Evolutionary conservation across 192 early-diverging fungal species (phyloP), one percentile per base, ranked within the genome.

Genomic region (Coemansia erecta): DNA sequence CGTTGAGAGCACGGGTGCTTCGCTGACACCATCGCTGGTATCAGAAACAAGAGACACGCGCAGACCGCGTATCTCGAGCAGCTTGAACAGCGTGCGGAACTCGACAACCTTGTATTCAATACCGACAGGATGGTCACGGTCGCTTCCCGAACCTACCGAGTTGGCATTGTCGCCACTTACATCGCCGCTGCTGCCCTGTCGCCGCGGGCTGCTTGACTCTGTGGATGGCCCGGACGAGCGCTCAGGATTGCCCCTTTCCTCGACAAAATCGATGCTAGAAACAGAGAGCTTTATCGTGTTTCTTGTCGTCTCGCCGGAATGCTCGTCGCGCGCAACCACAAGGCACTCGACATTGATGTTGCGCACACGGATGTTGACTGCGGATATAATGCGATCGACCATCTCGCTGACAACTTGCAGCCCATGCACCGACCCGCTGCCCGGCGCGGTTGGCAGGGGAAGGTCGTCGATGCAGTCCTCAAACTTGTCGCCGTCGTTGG

Each of bases 351-450:
- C 61, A 17, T 50, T 60, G 53, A 76, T 51, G 14, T 63, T 68
- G 40, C 60, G 80, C 48, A 89, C 81, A 4, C 85, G 81, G 15
- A 95, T 76, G 56, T 89, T 91, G 39, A 92, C 84, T 53, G 84
- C 84, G 14, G 90, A 91, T 58, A 93, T 80, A 42, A 95, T 89
- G 46, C 89, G 87, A 48, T 94, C 92, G 53, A 95, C 92, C 49
- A 94, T 71, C 50, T 84, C 84, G 13, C 89, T 89, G 31, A 94
- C 70, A 8, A 90, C 85, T 63, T 90, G 86, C 33, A 94, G 58
- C 11, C 91, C 91, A 57, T 86, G 82, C 14, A 85, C 73, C 1
- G 68, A 61, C 18, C 77, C 44, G 14, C 70, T 72, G 4, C 76
- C 70, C 10, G 66, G 65, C 21, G 60, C 66, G 8, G 76, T 39